A percentile compares a stretch with the other conserved stretches of the same genome.
phyloP scores from a whole-genome alignment of 1,284 basidiomycete species.

The Ustilago curta region DNA sequence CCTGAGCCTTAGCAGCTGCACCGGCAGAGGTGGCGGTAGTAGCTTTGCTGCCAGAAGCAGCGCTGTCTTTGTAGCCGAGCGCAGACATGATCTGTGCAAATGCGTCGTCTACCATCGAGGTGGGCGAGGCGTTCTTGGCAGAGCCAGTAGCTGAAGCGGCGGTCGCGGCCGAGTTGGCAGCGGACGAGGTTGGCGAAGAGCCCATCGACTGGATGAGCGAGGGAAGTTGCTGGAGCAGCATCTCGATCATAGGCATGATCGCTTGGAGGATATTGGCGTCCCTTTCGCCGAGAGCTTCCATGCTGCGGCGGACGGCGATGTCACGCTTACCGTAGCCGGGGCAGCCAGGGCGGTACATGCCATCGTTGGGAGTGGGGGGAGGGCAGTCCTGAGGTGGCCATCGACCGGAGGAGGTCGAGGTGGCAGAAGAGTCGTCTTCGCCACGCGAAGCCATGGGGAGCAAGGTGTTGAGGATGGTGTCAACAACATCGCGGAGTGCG shows the following conservation, averaged over 20 bases:
- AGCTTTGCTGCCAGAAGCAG: constrained; percentile 17
- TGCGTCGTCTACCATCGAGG: constrained; percentile 29
- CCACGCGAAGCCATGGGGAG: constrained; percentile 50
- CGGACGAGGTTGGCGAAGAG: constrained; percentile 22
- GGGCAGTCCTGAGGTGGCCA: constrained; percentile 52
- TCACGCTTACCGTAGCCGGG: constrained; percentile 59
- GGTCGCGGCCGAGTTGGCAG: constrained; percentile 21
- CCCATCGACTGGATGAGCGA: constrained; percentile 29
- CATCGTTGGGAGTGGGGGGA: constrained; percentile 53
- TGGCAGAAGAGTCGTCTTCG: constrained; percentile 20
- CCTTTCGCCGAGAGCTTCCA: constrained; percentile 34
- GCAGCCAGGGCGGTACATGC: constrained; percentile 58
- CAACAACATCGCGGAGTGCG: constrained; percentile 48
- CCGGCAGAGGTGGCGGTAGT: constrained; percentile 12
- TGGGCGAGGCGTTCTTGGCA: constrained; percentile 30
- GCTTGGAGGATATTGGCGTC: constrained; percentile 41
- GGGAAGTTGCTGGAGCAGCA: constrained; percentile 47
- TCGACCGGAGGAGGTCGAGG: constrained; percentile 16
- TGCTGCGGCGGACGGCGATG: constrained; percentile 35
- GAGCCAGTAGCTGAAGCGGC: constrained; percentile 25
- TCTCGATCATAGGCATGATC: constrained; percentile 53
- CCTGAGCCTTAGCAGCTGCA: constrained; percentile 1
- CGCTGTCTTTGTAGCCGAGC: constrained; percentile 15
- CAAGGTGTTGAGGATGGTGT: constrained; percentile 58
- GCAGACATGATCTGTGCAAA: constrained; percentile 45